A percentile compares a stretch with the other conserved stretches of the same genome.
These are phyloP conservation scores for Epichloe glyceriae DNA, from an alignment of 2,329 filamentous ascomycete genomes.

Conservation along the genomic window DNA sequence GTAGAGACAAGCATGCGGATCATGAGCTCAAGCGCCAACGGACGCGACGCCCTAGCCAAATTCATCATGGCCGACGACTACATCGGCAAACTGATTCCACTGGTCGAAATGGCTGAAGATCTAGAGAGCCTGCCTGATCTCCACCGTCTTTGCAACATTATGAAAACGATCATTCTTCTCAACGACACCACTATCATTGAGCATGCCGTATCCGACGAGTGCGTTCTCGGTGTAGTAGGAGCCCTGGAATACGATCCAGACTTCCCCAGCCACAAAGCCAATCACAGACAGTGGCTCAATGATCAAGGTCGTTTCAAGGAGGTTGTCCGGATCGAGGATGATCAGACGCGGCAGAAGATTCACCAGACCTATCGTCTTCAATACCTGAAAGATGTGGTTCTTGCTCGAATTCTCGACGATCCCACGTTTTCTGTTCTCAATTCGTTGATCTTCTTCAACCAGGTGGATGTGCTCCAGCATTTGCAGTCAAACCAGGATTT, in stretches of 20 bases:
- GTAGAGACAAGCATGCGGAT: slow-evolving; percentile 75
- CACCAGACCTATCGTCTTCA: slow-evolving; percentile 92
- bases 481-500: slow-evolving; percentile 72
- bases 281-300: slow-evolving; percentile 84
- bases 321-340: slow-evolving; percentile 83
- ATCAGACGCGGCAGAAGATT: slow-evolving; percentile 73
- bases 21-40: slow-evolving; percentile 59
- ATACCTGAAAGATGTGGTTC: slow-evolving; percentile 95
- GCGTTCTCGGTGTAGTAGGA: slow-evolving; percentile 83
- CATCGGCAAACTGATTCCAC: slow-evolving; percentile 70
- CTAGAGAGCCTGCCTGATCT: slow-evolving; percentile 77
- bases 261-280: slow-evolving; percentile 94
- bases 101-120: slow-evolving; percentile 83
- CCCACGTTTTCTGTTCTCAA: slow-evolving; percentile 96
- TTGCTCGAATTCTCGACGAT: slow-evolving; percentile 91
- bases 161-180: slow-evolving; percentile 88
- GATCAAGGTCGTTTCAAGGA: slow-evolving; percentile 89
- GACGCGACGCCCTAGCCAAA: slow-evolving; percentile 77
- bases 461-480: slow-evolving; percentile 94
- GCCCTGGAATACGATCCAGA: slow-evolving; percentile 96
- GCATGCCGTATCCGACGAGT: slow-evolving; percentile 77
- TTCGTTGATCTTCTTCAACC: slow-evolving; percentile 96
- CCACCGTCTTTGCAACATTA: slow-evolving; percentile 89
- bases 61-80: slow-evolving; percentile 78
- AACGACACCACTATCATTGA: slow-evolving; percentile 96